A percentile compares a stretch with the other conserved stretches of the same genome.
These are phyloP conservation scores for Aureobasidium lini DNA, from an alignment of 2,329 filamentous ascomycete species.

Conservation along the genomic window DNA sequence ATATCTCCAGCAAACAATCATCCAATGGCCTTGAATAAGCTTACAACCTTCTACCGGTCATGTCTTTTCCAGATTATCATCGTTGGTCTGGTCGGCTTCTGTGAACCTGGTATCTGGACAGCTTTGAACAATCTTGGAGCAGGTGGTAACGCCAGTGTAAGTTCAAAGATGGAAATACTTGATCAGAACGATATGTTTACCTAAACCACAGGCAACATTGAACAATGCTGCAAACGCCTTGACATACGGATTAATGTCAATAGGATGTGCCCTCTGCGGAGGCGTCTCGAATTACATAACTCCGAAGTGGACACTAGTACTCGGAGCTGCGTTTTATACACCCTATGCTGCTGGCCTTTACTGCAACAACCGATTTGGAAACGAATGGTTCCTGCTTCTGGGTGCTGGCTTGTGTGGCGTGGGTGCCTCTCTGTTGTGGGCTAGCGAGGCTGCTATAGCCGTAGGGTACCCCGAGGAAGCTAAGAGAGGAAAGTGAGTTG, in stretches of 20 bases:
- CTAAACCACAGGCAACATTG: slow-evolving; percentile 3
- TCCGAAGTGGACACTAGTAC: background rate
- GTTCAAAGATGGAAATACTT: background rate
- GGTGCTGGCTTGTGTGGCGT: slow-evolving; percentile 1
- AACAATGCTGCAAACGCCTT: slow-evolving; percentile 16
- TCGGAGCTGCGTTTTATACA: background rate
- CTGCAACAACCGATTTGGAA: slow-evolving; percentile 4
- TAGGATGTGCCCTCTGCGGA: slow-evolving; percentile 15
- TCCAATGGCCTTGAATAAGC: background rate
- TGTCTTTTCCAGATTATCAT: slow-evolving; percentile 23
- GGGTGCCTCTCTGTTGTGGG: slow-evolving; percentile 2
- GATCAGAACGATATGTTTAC: background rate
- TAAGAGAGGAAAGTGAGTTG: background rate
- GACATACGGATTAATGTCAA: slow-evolving; percentile 15
- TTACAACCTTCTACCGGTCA: background rate
- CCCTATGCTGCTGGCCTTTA: slow-evolving; percentile 6
- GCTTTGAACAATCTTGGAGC: slow-evolving; percentile 8
- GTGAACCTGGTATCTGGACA: slow-evolving; percentile 12
- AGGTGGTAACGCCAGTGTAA: background rate
- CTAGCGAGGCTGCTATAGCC: slow-evolving; percentile 7
- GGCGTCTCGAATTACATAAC: slow-evolving; percentile 11
- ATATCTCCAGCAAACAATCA: too few relatives aligned
- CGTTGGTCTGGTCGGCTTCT: slow-evolving; percentile 10
- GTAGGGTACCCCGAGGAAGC: slow-evolving; percentile 2
- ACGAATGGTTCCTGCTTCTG: slow-evolving; percentile 9